Percentiles rank a stretch among this genome's conserved stretches.
Conservation (phyloP, 164 flowering plant genomes). For the Stephania japonica region DNA sequence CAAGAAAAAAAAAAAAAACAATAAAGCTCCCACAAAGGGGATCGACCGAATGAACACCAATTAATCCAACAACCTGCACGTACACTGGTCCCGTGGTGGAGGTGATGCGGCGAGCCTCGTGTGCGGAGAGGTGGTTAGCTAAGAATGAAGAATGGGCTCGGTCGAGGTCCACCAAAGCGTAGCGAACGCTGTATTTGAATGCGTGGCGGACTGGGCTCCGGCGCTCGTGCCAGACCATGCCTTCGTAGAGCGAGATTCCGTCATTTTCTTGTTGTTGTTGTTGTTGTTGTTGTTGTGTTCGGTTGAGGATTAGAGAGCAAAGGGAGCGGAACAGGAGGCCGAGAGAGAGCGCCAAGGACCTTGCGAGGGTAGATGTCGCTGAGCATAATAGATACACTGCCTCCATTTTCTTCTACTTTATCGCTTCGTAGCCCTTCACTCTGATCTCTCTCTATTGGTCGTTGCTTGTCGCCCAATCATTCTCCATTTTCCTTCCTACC, state of each 20-base stretch:
- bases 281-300: too few species aligned
- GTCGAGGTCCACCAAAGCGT: slow-evolving; percentile 9
- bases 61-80: too few species aligned
- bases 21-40: too few species aligned
- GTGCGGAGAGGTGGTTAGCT: slow-evolving; percentile 6
- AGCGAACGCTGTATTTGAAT: slow-evolving; percentile 2
- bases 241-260: not conserved
- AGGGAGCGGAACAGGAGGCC: not conserved
- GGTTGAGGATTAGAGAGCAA: not conserved
- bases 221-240: slow-evolving; percentile 9
- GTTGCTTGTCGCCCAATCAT: too few species aligned
- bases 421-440: too few species aligned
- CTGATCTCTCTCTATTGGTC: too few species aligned
- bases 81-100: slow-evolving; percentile 2
- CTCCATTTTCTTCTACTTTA: not conserved
- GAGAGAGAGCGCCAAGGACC: slow-evolving; percentile 1
- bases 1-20: too few species aligned
- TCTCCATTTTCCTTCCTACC: too few species aligned
- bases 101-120: slow-evolving; percentile 3
- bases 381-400: slow-evolving; percentile 4
- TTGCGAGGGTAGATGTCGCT: not conserved
- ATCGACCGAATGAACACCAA: too few species aligned
- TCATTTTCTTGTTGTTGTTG: not conserved
- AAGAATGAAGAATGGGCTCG: slow-evolving; percentile 9
- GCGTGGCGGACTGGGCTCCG: slow-evolving; percentile 1